phyloP scores from a whole-genome alignment of 192 early-diverging fungal species.

The Kickxella alabastrina region DNA sequence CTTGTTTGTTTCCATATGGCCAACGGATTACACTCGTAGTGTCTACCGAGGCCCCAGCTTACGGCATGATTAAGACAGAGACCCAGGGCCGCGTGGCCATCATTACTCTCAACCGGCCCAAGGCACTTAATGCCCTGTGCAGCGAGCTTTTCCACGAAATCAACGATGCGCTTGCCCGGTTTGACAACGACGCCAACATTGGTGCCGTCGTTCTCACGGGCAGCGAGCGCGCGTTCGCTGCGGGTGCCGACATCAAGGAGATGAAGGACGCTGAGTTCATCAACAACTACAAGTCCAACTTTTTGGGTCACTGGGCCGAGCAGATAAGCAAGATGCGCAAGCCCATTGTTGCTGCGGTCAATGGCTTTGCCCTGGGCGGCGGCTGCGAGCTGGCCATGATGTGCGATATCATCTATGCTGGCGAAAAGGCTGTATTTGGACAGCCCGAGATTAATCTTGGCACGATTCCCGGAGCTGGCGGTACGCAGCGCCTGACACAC shows the following conservation, averaged over 20 bases:
- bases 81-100: conserved; percentile 79
- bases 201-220: conserved; percentile 95
- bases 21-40: too few species aligned
- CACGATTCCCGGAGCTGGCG: conserved; percentile 89
- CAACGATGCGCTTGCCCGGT: conserved; percentile 76
- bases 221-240: conserved; percentile 94
- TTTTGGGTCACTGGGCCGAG: conserved; percentile 88
- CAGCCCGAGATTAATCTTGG: conserved; percentile 99
- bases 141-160: conserved; percentile 89
- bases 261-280: conserved; percentile 89
- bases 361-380: conserved; percentile 96
- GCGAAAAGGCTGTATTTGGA: conserved; percentile 93
- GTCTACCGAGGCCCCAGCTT: conserved; percentile 21
- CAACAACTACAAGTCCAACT: conserved; percentile 85
- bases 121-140: conserved; percentile 95
- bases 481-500: conserved; percentile 79
- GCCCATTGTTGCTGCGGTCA: conserved; percentile 96
- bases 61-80: conserved; percentile 61
- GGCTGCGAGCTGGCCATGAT: conserved; percentile 99
- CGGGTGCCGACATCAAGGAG: conserved; percentile 99
- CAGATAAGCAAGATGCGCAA: conserved; percentile 87
- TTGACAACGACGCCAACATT: conserved; percentile 71
- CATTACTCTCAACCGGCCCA: conserved; percentile 89
- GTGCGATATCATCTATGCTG: conserved; percentile 98
- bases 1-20: too few species aligned